Percentiles rank a stretch among this genome's conserved stretches.
phyloP scores from a whole-genome alignment of 2,329 filamentous ascomycete genomes.

The Stemphylium beticola region DNA sequence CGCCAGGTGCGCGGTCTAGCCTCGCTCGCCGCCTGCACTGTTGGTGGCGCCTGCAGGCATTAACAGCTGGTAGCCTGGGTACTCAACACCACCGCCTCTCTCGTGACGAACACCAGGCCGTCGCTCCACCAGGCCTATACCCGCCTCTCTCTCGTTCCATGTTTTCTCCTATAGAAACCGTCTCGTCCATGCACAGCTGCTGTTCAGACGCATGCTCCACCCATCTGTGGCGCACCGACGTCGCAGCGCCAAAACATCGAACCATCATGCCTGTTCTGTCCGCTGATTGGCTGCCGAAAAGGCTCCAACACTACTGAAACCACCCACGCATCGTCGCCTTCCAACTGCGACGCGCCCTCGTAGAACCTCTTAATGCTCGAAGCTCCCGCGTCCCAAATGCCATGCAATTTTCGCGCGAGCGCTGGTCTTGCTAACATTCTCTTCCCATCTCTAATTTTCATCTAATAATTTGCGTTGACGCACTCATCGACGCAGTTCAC shows the following conservation, averaged over 20 bases:
- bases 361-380: slow-evolving; percentile 45
- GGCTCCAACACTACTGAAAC: slow-evolving; percentile 47
- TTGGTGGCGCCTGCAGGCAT: slow-evolving; percentile 17
- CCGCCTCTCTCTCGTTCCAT: neutral
- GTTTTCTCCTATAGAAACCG: neutral
- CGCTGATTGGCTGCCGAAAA: slow-evolving; percentile 39
- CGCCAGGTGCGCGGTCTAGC: slow-evolving; percentile 17
- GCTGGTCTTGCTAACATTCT: slow-evolving; percentile 31
- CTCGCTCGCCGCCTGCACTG: slow-evolving; percentile 11
- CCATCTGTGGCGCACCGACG: slow-evolving; percentile 13
- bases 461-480: slow-evolving; percentile 33
- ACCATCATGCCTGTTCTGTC: slow-evolving; percentile 22
- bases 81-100: slow-evolving; percentile 12
- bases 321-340: slow-evolving; percentile 34
- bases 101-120: slow-evolving; percentile 1
- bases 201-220: slow-evolving; percentile 4
- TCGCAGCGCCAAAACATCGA: slow-evolving; percentile 37
- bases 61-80: slow-evolving; percentile 1
- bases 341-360: slow-evolving; percentile 42
- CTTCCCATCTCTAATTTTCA: slow-evolving; percentile 40
- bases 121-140: neutral
- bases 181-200: neutral
- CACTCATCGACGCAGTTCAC: slow-evolving; percentile 38
- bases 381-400: slow-evolving; percentile 30
- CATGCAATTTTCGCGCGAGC: slow-evolving; percentile 34